Conservation (phyloP, 345 rosid species). For the Arabidopsis arenosa region DNA sequence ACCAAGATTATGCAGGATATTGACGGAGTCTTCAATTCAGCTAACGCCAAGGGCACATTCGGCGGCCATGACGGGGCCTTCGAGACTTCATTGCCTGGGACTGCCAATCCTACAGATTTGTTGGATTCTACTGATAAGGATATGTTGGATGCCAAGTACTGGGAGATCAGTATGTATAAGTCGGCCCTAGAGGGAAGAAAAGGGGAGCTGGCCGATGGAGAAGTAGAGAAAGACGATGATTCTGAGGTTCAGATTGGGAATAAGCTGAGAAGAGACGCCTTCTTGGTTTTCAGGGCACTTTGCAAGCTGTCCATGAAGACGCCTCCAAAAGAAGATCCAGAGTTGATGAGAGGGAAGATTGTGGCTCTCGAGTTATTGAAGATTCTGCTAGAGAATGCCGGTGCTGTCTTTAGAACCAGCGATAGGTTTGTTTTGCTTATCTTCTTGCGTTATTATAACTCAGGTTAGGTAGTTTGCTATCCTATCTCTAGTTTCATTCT, state of each 20-base stretch:
- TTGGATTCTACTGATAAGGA: constrained; percentile 87
- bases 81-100: constrained; percentile 68
- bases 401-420: constrained; percentile 97
- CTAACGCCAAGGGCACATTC: constrained; percentile 57
- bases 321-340: constrained; percentile 98
- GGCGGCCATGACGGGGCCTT: constrained; percentile 77
- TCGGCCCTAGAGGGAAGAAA: constrained; percentile 97
- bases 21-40: constrained; percentile 66
- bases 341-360: constrained; percentile 94
- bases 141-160: constrained; percentile 98
- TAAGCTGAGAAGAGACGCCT: constrained; percentile 97
- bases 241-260: constrained; percentile 98
- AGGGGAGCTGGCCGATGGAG: constrained; percentile 95
- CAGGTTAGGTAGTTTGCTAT: constrained; percentile 7
- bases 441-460: constrained; percentile 24
- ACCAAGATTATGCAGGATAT: constrained; percentile 81
- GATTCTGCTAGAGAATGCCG: constrained; percentile 97
- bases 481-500: constrained; percentile 1
- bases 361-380: constrained; percentile 97
- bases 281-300: constrained; percentile 98
- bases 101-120: constrained; percentile 71
- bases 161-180: constrained; percentile 99
- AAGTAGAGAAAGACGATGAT: constrained; percentile 88
- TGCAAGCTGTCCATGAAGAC: constrained; percentile 99
- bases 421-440: constrained; percentile 67